These are phyloP conservation scores for Colletotrichum somersetense DNA, from an alignment of 2,329 filamentous ascomycete genomes.

Conservation along the genomic window DNA sequence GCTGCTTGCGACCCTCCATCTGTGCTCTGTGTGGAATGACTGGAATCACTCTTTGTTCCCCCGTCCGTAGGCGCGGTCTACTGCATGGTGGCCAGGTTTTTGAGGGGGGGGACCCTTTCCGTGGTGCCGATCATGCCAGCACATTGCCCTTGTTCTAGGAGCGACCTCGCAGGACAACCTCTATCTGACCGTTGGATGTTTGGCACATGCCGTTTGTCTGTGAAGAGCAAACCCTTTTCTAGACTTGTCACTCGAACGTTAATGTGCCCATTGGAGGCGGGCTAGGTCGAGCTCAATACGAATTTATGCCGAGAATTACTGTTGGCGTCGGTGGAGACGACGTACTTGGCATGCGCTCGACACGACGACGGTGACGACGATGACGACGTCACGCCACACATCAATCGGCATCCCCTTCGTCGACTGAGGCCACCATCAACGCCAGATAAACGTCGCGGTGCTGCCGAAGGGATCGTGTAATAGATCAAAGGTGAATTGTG, in stretches of 20 bases:
- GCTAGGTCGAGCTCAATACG: not conserved
- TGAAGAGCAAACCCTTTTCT: not conserved
- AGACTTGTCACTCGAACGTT: too few relatives aligned
- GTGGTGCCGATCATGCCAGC: not conserved
- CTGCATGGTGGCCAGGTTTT: not conserved
- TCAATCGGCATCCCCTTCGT: not conserved
- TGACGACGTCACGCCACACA: not conserved
- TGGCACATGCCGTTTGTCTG: not conserved
- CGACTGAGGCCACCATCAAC: not conserved
- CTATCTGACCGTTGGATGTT: not conserved
- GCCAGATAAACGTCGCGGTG: too few relatives aligned
- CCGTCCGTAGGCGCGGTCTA: not conserved
- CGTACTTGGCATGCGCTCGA: not conserved
- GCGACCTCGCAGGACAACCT: conserved; percentile 1
- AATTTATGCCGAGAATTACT: not conserved
- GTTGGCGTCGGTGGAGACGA: not conserved
- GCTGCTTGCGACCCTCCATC: conserved; percentile 1
- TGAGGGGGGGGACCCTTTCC: not conserved
- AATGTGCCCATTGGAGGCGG: too few relatives aligned
- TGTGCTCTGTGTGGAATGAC: not conserved
- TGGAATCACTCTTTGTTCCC: not conserved
- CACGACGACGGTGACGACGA: not conserved
- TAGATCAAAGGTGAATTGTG: not conserved
- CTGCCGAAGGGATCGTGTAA: too few relatives aligned
- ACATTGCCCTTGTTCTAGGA: not conserved